phyloP scores from a whole-genome alignment of 2,329 filamentous ascomycete species.

The Gaeumannomyces tritici region DNA sequence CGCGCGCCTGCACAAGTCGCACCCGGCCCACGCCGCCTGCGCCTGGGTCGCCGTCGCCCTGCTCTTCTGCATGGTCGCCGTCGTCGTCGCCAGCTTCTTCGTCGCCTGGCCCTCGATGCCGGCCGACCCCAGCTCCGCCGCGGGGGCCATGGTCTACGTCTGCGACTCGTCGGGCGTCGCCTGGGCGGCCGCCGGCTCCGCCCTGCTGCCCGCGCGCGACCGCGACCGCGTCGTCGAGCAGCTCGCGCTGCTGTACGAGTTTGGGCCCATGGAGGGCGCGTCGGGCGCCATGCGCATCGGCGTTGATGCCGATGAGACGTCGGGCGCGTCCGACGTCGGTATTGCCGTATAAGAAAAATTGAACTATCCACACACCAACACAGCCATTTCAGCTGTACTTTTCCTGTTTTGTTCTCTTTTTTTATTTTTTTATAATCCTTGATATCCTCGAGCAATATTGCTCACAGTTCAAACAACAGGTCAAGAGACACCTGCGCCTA shows the following conservation, averaged over 20 bases:
- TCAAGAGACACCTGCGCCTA: neutral
- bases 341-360: neutral
- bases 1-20: constrained; percentile 24
- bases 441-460: neutral
- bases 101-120: constrained; percentile 25
- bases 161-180: constrained; percentile 22
- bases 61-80: constrained; percentile 24
- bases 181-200: constrained; percentile 18
- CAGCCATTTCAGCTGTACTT: neutral
- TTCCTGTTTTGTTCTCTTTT: neutral
- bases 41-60: constrained; percentile 22
- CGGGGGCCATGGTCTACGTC: constrained; percentile 24
- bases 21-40: constrained; percentile 19
- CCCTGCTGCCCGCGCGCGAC: constrained; percentile 15
- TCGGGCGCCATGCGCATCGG: constrained; percentile 16
- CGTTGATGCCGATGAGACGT: constrained; percentile 13
- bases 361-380: neutral
- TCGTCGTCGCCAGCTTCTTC: constrained; percentile 22
- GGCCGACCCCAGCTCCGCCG: constrained; percentile 23
- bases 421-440: neutral
- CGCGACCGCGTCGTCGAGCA: constrained; percentile 19
- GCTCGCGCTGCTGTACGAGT: constrained; percentile 20
- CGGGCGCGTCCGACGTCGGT: neutral
- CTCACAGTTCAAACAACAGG: neutral
- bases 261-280: constrained; percentile 20